Evolutionary conservation across 768 basidiomycete species (phyloP), one percentile per base, ranked within the genome.

Genomic region (Pleurotus ostreatus): DNA sequence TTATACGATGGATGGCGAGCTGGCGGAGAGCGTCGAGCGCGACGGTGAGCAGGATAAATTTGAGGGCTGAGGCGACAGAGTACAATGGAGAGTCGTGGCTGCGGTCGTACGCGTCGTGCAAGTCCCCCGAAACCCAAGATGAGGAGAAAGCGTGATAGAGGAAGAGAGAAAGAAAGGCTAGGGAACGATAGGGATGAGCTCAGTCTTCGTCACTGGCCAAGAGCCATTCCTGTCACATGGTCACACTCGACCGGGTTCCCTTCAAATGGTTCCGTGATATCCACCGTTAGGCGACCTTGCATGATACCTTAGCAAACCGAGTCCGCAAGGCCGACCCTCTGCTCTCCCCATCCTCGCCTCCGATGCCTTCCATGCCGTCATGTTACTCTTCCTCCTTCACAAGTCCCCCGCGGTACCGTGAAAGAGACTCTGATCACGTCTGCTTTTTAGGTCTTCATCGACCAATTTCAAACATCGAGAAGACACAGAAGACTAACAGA

Each of bases 151-250:
- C 41, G n/a, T 16, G n/a, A 44, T 44, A 51, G 49, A 37, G 25
- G 38, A 37, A 49, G 48, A 49, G 39, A 41, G 37, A 41, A 41
- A 40, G 51, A 53, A 41, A 40, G 51, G 38, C 26, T 18, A 53
- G 51, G 51, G 26, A 53, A 20, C 39, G 51, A 40, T 40, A 53
- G 51, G 51, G 51, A 53, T 53, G 51, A 53, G 51, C 51, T 53
- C 51, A 30, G 51, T n/a, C 51, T 53, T 39, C 51, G 51, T 53
- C 51, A 53, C 51, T 30, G 51, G 16, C 34, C 51, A 41, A 53
- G 51, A 53, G 37, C 51, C 51, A 53, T 41, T 53, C 51, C 16
- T 53, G 51, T 53, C 51, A 53, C 51, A 53, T 53, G 37, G 51
- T 53, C 51, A 53, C 51, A 53, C 25, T 44, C 30, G 30, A 34